Percentiles rank a stretch among this genome's conserved stretches.
phyloP scores from a whole-genome alignment of 2,329 filamentous ascomycete genomes.

The Cladophialophora bantiana region DNA sequence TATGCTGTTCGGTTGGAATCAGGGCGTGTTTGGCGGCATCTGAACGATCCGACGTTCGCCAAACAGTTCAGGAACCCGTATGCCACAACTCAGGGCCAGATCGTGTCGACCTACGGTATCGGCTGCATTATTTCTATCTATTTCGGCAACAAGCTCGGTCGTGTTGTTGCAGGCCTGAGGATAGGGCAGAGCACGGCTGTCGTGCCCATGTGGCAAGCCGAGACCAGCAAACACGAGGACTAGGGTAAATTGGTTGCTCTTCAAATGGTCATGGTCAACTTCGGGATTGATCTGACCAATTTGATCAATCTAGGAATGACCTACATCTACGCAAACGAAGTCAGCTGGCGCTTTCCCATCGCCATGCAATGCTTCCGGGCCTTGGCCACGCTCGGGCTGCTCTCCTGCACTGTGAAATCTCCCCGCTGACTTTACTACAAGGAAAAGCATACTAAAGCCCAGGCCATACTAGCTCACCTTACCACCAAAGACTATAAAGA shows the following conservation, averaged over 20 bases:
- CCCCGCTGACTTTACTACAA: slow-evolving; percentile 49
- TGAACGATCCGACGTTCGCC: slow-evolving; percentile 43
- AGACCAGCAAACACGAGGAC: slow-evolving; percentile 53
- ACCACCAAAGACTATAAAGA: not conserved
- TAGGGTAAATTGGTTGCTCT: slow-evolving; percentile 49
- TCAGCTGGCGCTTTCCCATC: slow-evolving; percentile 63
- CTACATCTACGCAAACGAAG: slow-evolving; percentile 47
- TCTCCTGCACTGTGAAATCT: slow-evolving; percentile 49
- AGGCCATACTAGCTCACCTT: slow-evolving; percentile 8
- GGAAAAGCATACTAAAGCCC: slow-evolving; percentile 8
- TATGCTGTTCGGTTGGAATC: slow-evolving; percentile 55
- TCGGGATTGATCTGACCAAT: slow-evolving; percentile 30
- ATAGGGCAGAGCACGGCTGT: slow-evolving; percentile 44
- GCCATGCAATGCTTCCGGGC: slow-evolving; percentile 62
- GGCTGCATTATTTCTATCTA: slow-evolving; percentile 43
- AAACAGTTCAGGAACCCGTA: slow-evolving; percentile 43
- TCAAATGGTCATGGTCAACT: slow-evolving; percentile 30
- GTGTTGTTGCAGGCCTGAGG: slow-evolving; percentile 56
- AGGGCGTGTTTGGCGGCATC: slow-evolving; percentile 47
- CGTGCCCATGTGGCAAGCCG: slow-evolving; percentile 53
- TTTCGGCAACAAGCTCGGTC: slow-evolving; percentile 53
- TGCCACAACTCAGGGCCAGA: slow-evolving; percentile 57
- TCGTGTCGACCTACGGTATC: slow-evolving; percentile 62
- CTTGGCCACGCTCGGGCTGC: slow-evolving; percentile 52
- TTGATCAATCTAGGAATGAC: slow-evolving; percentile 30